Evolutionary conservation across 169 alveolate species (phyloP).

Genomic region (Sarcocystis neurona): DNA sequence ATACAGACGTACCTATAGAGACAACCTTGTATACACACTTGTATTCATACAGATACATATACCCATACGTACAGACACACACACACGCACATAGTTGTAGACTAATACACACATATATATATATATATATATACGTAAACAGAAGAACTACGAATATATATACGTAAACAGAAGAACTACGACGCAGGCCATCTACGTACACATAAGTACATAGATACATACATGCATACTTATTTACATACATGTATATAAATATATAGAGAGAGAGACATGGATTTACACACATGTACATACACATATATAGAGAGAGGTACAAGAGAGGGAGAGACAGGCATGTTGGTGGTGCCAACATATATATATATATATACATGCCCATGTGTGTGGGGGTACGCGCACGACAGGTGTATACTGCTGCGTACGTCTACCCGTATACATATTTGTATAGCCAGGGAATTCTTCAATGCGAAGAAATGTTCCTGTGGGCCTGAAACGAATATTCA

Average conservation of each 20-base stretch:
- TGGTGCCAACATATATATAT: background rate
- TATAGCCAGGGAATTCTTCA: no score
- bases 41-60: background rate
- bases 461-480: no score
- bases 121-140: background rate
- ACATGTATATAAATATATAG: no score
- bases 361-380: background rate
- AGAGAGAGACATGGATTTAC: background rate
- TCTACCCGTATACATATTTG: background rate
- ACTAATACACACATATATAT: background rate
- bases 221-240: no score
- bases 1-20: background rate
- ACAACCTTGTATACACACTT: background rate
- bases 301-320: background rate
- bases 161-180: background rate
- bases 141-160: background rate
- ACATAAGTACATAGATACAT: background rate
- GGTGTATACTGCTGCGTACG: background rate
- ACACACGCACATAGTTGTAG: background rate
- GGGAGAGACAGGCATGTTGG: no score
- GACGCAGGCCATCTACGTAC: background rate
- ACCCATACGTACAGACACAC: background rate
- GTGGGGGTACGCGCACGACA: background rate
- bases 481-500: no score
- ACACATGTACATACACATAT: background rate